Percentiles rank a stretch among this genome's conserved stretches.
Conservation (phyloP, 2,329 filamentous ascomycete genomes). For the Coleophoma cylindrospora region DNA sequence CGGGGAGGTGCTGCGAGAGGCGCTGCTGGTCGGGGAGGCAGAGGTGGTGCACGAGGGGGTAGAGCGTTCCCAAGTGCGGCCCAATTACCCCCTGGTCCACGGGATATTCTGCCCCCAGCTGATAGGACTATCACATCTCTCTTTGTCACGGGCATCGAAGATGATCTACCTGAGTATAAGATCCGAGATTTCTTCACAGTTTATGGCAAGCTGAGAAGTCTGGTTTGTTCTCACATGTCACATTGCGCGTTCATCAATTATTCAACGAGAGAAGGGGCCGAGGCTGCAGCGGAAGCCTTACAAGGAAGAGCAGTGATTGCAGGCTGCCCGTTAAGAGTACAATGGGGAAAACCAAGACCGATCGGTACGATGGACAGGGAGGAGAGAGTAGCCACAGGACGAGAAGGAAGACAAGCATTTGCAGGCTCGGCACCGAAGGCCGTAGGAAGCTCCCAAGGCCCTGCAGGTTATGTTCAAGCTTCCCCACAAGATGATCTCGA, state of each 20-base stretch:
- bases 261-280: slow-evolving; percentile 75
- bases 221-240: slow-evolving; percentile 94
- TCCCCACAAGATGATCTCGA: slow-evolving; percentile 22
- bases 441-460: slow-evolving; percentile 19
- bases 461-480: slow-evolving; percentile 18
- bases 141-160: slow-evolving; percentile 92
- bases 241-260: slow-evolving; percentile 98
- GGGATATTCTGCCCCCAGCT: slow-evolving; percentile 79
- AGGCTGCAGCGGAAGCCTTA: slow-evolving; percentile 77
- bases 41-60: slow-evolving; percentile 33
- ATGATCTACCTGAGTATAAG: slow-evolving; percentile 90
- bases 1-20: slow-evolving; percentile 40
- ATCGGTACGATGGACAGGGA: slow-evolving; percentile 89
- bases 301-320: slow-evolving; percentile 86
- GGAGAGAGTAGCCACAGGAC: slow-evolving; percentile 73
- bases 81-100: slow-evolving; percentile 72
- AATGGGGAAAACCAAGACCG: slow-evolving; percentile 90
- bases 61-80: slow-evolving; percentile 64
- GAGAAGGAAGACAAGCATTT: slow-evolving; percentile 64
- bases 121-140: slow-evolving; percentile 87
- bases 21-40: slow-evolving; percentile 29
- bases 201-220: slow-evolving; percentile 84
- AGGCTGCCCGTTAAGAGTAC: slow-evolving; percentile 82
- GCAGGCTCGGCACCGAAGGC: slow-evolving; percentile 36
- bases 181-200: slow-evolving; percentile 85